These are phyloP conservation scores for Apiospora marii DNA, from an alignment of 2,329 filamentous ascomycete genomes.

Conservation along the genomic window DNA sequence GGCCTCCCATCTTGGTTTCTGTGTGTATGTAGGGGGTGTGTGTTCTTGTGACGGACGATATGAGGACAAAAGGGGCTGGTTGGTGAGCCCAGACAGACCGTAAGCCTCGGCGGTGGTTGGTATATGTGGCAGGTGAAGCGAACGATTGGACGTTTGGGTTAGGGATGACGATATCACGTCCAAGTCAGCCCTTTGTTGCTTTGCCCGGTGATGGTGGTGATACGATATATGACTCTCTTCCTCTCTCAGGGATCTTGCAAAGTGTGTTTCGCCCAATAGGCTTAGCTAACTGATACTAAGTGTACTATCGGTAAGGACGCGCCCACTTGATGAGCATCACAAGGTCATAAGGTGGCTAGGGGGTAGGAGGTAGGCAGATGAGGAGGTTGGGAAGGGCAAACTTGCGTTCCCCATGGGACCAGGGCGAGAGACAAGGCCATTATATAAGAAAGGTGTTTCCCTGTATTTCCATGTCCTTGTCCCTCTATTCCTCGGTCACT, in stretches of 20 bases:
- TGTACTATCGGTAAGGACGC: not conserved
- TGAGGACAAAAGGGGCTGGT: not conserved
- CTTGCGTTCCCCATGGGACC: not conserved
- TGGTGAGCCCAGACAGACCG: not conserved
- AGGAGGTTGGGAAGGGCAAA: slow-evolving; percentile 12
- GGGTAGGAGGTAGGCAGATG: not conserved
- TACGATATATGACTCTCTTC: not conserved
- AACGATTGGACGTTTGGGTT: not conserved
- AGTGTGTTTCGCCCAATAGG: not conserved
- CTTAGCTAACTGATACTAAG: not conserved
- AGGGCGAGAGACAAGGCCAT: not conserved
- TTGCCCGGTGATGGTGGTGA: not conserved
- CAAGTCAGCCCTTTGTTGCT: not conserved
- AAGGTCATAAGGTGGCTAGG: not conserved
- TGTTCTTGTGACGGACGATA: not conserved
- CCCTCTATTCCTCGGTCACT: not conserved
- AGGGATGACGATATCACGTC: not conserved
- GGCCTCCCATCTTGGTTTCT: slow-evolving; percentile 1
- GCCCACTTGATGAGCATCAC: not conserved
- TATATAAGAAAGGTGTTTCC: not conserved
- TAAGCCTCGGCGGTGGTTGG: not conserved
- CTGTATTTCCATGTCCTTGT: not conserved
- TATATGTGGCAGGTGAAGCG: not conserved
- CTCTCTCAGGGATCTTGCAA: too few relatives aligned
- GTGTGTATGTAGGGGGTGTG: too few relatives aligned